Evolutionary conservation across 2,329 filamentous ascomycete genomes (phyloP).

Genomic region (Myriosclerotinia duriaeana): DNA sequence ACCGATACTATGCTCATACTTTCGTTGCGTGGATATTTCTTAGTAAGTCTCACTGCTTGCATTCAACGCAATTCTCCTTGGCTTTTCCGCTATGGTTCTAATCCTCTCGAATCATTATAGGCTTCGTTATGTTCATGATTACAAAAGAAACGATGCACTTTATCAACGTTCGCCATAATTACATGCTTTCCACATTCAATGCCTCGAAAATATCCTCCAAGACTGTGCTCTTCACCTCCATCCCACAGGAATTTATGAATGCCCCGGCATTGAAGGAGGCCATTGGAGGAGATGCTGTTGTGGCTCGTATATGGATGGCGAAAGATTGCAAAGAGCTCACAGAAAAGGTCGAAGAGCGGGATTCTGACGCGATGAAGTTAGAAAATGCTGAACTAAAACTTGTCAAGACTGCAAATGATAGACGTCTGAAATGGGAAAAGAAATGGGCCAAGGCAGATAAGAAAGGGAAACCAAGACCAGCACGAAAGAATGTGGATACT

Average conservation of each 20-base stretch:
- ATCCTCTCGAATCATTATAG: slow-evolving; percentile 35
- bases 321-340: slow-evolving; percentile 75
- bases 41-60: slow-evolving; percentile 30
- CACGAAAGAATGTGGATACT: slow-evolving; percentile 51
- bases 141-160: slow-evolving; percentile 86
- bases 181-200: slow-evolving; percentile 80
- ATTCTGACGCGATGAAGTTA: slow-evolving; percentile 76
- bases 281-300: slow-evolving; percentile 65
- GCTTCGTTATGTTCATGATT: slow-evolving; percentile 84
- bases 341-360: slow-evolving; percentile 75
- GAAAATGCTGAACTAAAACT: slow-evolving; percentile 86
- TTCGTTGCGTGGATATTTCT: slow-evolving; percentile 81
- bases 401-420: slow-evolving; percentile 73
- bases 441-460: slow-evolving; percentile 46
- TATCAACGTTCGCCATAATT: slow-evolving; percentile 88
- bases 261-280: slow-evolving; percentile 70
- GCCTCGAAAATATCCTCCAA: slow-evolving; percentile 81
- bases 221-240: slow-evolving; percentile 83
- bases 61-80: background rate
- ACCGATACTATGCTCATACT: slow-evolving; percentile 76
- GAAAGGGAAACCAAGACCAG: slow-evolving; percentile 40
- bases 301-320: slow-evolving; percentile 80
- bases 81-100: background rate
- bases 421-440: slow-evolving; percentile 52
- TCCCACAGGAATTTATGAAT: slow-evolving; percentile 76